A percentile compares a stretch with the other conserved stretches of the same genome.
Conservation (phyloP, 352 stramenopile genomes). For the Thalassiosira gravida region DNA sequence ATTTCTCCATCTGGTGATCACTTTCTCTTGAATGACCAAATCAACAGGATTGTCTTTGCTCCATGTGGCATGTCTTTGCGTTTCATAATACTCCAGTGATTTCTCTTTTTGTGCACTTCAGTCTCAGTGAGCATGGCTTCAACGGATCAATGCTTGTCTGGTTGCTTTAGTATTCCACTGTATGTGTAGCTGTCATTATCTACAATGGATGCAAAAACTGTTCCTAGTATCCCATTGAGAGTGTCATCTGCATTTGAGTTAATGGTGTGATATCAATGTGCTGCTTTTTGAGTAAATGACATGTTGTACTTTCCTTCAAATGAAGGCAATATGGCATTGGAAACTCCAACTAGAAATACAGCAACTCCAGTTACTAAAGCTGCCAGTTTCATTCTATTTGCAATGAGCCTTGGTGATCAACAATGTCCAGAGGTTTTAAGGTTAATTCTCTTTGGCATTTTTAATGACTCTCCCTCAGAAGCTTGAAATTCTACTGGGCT, state of each 20-base stretch:
- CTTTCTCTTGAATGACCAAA: constrained; percentile 59
- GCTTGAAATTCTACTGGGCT: not conserved
- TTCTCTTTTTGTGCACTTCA: constrained; percentile 2
- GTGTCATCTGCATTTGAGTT: constrained; percentile 17
- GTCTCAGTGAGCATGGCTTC: constrained; percentile 16
- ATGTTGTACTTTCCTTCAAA: not conserved
- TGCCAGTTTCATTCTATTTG: not conserved
- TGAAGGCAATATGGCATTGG: not conserved
- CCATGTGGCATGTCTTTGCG: constrained; percentile 1
- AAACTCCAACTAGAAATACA: not conserved
- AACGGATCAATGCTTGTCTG: constrained; percentile 13
- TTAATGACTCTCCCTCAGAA: constrained; percentile 2
- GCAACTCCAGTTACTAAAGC: not conserved
- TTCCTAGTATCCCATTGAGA: not conserved
- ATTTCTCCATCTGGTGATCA: constrained; percentile 49
- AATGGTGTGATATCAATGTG: not conserved
- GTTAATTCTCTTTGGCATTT: constrained; percentile 9
- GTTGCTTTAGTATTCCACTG: constrained; percentile 12
- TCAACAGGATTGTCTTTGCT: constrained; percentile 23
- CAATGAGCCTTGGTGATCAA: not conserved
- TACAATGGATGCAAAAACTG: constrained; percentile 7
- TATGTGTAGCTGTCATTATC: constrained; percentile 31
- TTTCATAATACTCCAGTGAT: constrained; percentile 19
- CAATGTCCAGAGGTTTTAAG: not conserved
- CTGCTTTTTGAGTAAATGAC: not conserved